Evolutionary conservation across 2,329 filamentous ascomycete genomes (phyloP).

Genomic region (Penicillium brasilianum): DNA sequence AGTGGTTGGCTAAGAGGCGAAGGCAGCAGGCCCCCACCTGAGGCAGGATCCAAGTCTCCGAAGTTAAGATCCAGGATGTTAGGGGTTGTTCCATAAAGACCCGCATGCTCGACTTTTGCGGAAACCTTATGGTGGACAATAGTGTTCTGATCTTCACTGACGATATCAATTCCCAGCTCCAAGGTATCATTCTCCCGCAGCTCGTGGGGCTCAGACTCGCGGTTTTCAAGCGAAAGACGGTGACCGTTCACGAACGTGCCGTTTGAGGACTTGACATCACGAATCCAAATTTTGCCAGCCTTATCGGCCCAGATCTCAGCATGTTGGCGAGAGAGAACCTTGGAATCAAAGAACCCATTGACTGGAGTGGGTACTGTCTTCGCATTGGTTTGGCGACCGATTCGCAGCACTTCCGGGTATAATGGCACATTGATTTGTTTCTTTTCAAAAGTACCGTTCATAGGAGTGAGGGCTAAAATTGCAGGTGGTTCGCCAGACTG

Average conservation of each 20-base stretch:
- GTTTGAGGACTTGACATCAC: conserved; percentile 97
- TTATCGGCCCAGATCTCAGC: conserved; percentile 93
- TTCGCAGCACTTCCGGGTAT: conserved; percentile 89
- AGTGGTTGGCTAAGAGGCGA: conserved; percentile 68
- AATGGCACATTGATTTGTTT: conserved; percentile 95
- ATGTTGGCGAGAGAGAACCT: conserved; percentile 93
- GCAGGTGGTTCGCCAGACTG: conserved; percentile 67
- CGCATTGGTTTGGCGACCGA: conserved; percentile 95
- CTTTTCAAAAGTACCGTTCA: conserved; percentile 95
- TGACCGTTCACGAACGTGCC: conserved; percentile 97
- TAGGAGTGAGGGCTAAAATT: conserved; percentile 81
- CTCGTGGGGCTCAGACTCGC: conserved; percentile 94
- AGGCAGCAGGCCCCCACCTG: conserved; percentile 74
- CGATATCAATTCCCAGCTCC: conserved; percentile 96
- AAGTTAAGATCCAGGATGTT: conserved; percentile 89
- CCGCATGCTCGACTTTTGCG: conserved; percentile 93
- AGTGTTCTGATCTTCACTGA: conserved; percentile 97
- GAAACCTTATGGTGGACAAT: conserved; percentile 98
- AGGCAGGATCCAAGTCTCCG: conserved; percentile 81
- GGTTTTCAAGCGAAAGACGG: conserved; percentile 88
- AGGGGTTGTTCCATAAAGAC: conserved; percentile 71
- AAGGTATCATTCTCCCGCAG: conserved; percentile 88
- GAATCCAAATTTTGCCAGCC: conserved; percentile 87
- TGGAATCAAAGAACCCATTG: conserved; percentile 98
- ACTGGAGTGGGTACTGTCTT: conserved; percentile 89